A percentile compares a stretch with the other conserved stretches of the same genome.
Evolutionary conservation across 257 asterid genomes (phyloP).

Genomic region (Jacaranda copaia): DNA sequence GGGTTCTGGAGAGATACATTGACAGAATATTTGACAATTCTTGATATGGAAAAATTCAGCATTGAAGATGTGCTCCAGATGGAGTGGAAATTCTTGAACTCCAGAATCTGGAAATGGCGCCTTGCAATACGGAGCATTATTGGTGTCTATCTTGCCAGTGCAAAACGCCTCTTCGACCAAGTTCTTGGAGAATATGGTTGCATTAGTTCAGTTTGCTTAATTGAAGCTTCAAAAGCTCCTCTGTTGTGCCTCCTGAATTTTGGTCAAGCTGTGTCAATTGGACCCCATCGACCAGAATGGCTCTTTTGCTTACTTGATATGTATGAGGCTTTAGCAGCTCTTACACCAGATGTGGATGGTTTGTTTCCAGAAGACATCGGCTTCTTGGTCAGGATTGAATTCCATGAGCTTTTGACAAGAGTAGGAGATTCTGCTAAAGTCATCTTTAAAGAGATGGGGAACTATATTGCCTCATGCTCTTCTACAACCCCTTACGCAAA

Average conservation of each 20-base stretch:
- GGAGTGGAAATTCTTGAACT: constrained; percentile 67
- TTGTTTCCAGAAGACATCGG: constrained; percentile 53
- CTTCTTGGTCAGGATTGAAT: constrained; percentile 45
- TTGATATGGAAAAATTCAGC: constrained; percentile 50
- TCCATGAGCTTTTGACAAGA: constrained; percentile 48
- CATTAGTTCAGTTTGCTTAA: constrained; percentile 47
- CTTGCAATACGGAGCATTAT: constrained; percentile 50
- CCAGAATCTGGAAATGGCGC: constrained; percentile 61
- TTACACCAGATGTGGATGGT: constrained; percentile 42
- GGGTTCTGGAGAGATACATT: constrained; percentile 58
- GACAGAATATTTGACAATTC: constrained; percentile 49
- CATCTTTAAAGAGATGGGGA: constrained; percentile 53
- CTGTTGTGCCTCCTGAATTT: constrained; percentile 60
- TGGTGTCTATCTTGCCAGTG: constrained; percentile 52
- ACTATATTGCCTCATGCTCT: constrained; percentile 45
- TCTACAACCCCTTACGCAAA: constrained; percentile 49
- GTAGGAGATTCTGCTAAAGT: constrained; percentile 54
- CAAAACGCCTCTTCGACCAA: constrained; percentile 56
- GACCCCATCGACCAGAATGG: constrained; percentile 64
- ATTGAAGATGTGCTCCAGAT: constrained; percentile 67
- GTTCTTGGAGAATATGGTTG: constrained; percentile 52
- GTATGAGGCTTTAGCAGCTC: constrained; percentile 58
- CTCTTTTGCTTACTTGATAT: constrained; percentile 67
- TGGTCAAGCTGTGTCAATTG: constrained; percentile 64
- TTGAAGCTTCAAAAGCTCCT: constrained; percentile 60